phyloP scores from a whole-genome alignment of 192 early-diverging fungal species.

The Phycomyces nitens region DNA sequence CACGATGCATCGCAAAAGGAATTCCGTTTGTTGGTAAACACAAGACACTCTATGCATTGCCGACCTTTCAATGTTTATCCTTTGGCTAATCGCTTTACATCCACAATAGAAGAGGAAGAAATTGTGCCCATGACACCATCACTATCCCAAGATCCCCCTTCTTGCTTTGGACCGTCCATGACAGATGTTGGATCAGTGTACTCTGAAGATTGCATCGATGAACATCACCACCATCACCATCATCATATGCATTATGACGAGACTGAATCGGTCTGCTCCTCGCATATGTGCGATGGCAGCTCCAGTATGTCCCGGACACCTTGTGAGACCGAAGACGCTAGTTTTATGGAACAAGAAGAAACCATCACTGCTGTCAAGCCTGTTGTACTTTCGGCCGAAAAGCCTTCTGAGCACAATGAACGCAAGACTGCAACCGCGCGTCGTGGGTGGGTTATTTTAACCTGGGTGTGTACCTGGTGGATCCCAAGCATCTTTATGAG shows the following conservation, averaged over 20 bases:
- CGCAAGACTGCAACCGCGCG: constrained; percentile 52
- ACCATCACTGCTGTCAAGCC: constrained; percentile 18
- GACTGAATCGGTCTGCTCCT: constrained; percentile 32
- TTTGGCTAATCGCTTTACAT: background rate
- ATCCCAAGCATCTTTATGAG: constrained; percentile 65
- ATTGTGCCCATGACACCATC: constrained; percentile 27
- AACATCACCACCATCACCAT: background rate
- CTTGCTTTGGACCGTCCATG: constrained; percentile 38
- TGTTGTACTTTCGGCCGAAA: background rate
- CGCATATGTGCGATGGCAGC: constrained; percentile 17
- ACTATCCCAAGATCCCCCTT: constrained; percentile 29
- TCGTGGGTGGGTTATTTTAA: constrained; percentile 76
- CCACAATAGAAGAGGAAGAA: constrained; percentile 21
- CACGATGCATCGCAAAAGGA: constrained; percentile 40
- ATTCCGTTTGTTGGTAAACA: constrained; percentile 26
- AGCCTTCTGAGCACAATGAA: constrained; percentile 23
- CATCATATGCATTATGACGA: constrained; percentile 13
- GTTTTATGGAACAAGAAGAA: constrained; percentile 42
- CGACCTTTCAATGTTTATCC: background rate
- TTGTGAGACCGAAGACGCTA: constrained; percentile 35
- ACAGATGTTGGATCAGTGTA: constrained; percentile 16
- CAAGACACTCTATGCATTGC: background rate
- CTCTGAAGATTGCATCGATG: constrained; percentile 15
- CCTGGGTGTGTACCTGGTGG: constrained; percentile 76
- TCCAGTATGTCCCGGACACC: constrained; percentile 34